Conservation (phyloP, 495 filamentous ascomycete genomes). For the Aspergillus diversus region DNA sequence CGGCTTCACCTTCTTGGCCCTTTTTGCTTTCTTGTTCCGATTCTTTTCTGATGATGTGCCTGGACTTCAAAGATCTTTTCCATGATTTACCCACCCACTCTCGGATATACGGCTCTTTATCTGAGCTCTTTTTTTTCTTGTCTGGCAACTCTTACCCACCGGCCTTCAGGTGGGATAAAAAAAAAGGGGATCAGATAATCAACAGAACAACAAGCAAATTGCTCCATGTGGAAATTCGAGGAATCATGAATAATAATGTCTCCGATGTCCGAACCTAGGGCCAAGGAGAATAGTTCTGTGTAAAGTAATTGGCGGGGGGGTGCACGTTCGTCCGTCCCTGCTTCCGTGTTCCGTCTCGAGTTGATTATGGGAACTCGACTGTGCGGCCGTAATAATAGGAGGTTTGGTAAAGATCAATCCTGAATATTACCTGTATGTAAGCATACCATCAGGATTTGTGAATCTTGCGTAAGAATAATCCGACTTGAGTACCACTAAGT, state of each 20-base stretch:
- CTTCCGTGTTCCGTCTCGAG: slow-evolving; percentile 23
- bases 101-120: slow-evolving; percentile 29
- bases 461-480: background rate
- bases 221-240: slow-evolving; percentile 16
- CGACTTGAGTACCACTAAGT: background rate
- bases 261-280: slow-evolving; percentile 30
- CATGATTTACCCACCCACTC: background rate
- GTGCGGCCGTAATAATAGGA: slow-evolving; percentile 5
- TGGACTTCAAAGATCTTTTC: background rate
- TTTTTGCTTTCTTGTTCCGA: too few species aligned
- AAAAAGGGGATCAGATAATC: slow-evolving; percentile 20
- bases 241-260: slow-evolving; percentile 12
- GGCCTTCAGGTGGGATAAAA: slow-evolving; percentile 1
- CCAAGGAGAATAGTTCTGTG: slow-evolving; percentile 3
- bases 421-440: background rate
- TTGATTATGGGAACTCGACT: background rate
- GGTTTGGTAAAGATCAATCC: background rate
- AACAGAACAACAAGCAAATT: slow-evolving; percentile 18
- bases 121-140: background rate
- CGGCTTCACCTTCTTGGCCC: too few species aligned
- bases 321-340: background rate
- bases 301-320: background rate
- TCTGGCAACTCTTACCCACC: background rate
- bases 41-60: too few species aligned
- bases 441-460: slow-evolving; percentile 1